Evolutionary conservation across 139 green algal species (phyloP).

Genomic region (Medakamo hakoo): DNA sequence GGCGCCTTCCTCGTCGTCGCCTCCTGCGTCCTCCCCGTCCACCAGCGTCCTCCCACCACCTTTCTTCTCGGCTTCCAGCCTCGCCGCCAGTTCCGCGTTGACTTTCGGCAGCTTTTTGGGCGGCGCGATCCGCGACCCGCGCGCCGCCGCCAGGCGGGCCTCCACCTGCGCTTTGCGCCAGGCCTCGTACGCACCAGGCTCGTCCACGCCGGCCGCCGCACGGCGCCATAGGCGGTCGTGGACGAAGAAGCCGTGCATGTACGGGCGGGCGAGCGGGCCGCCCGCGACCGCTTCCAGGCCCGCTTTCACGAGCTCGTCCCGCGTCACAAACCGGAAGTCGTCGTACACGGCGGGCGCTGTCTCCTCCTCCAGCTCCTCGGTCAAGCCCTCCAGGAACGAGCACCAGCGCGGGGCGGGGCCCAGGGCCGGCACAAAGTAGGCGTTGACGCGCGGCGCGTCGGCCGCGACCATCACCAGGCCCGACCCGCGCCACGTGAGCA

Average conservation of each 20-base stretch:
- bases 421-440: slow-evolving; percentile 83
- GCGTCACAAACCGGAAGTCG: slow-evolving; percentile 79
- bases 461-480: slow-evolving; percentile 47
- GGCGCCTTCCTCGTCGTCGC: slow-evolving; percentile 3
- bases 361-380: slow-evolving; percentile 91
- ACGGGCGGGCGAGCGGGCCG: slow-evolving; percentile 78
- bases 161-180: slow-evolving; percentile 68
- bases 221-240: slow-evolving; percentile 70
- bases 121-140: slow-evolving; percentile 59
- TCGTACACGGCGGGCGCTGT: slow-evolving; percentile 69
- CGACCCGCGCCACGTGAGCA: slow-evolving; percentile 49
- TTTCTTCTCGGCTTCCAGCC: slow-evolving; percentile 31
- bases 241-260: slow-evolving; percentile 99
- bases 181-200: slow-evolving; percentile 80
- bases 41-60: not conserved
- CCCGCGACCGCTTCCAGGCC: slow-evolving; percentile 80
- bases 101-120: slow-evolving; percentile 74
- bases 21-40: not conserved
- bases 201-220: slow-evolving; percentile 15
- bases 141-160: slow-evolving; percentile 76
- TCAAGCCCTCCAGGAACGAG: slow-evolving; percentile 88
- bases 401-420: slow-evolving; percentile 87
- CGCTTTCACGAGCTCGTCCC: slow-evolving; percentile 30
- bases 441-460: slow-evolving; percentile 43
- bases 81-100: slow-evolving; percentile 49